Evolutionary conservation across 345 rosid species (phyloP).

Genomic region (Microthlaspi erraticum): DNA sequence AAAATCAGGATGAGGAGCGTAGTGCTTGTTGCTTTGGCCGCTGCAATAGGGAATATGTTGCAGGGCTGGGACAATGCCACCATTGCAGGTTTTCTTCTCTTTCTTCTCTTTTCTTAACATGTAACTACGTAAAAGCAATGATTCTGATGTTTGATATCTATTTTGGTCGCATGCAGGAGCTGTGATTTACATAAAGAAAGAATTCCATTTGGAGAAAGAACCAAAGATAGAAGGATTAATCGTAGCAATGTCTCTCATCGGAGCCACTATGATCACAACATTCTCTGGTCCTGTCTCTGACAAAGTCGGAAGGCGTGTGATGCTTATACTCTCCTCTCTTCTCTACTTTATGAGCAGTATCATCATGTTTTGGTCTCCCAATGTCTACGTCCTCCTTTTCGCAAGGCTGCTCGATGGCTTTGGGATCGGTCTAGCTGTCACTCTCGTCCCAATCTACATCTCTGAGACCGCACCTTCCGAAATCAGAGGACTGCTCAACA

Average conservation of each 20-base stretch:
- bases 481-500: conserved; percentile 74
- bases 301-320: conserved; percentile 77
- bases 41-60: conserved; percentile 77
- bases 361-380: conserved; percentile 84
- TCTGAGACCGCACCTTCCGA: conserved; percentile 91
- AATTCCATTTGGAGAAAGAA: conserved; percentile 53
- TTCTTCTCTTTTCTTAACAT: neutral
- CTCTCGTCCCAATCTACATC: conserved; percentile 76
- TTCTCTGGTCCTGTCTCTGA: conserved; percentile 84
- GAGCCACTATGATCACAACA: conserved; percentile 79
- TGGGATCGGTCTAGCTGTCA: conserved; percentile 82
- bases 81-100: conserved; percentile 65
- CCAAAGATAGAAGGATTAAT: conserved; percentile 73
- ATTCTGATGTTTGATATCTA: neutral
- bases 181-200: conserved; percentile 74
- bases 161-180: conserved; percentile 67
- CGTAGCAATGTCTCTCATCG: conserved; percentile 87
- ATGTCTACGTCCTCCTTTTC: conserved; percentile 69
- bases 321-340: conserved; percentile 74
- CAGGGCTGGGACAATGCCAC: conserved; percentile 99
- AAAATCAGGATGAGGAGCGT: conserved; percentile 63
- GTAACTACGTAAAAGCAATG: neutral
- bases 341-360: conserved; percentile 77
- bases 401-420: conserved; percentile 83
- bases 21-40: conserved; percentile 71